These are phyloP conservation scores for Xylaria flabelliformis DNA, from an alignment of 495 filamentous ascomycete species.

Conservation along the genomic window DNA sequence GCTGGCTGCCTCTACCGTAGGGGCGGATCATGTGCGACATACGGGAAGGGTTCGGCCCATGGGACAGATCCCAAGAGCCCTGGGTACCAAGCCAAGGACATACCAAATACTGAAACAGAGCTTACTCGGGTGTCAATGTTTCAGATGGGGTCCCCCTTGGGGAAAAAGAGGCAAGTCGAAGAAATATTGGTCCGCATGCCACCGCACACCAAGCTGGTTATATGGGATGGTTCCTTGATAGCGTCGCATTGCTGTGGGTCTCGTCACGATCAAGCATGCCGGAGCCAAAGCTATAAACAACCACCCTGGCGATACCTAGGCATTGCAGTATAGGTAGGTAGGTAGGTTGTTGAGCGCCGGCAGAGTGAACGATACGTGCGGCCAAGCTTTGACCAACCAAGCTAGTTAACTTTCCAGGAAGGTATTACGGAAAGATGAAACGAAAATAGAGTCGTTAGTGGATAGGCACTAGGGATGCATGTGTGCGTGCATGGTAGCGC, in stretches of 20 bases:
- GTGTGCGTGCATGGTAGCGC: conserved; percentile 10
- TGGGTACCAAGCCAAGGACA: conserved; percentile 15
- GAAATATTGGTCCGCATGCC: conserved; percentile 18
- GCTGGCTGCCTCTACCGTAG: conserved; percentile 17
- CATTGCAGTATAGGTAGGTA: background rate
- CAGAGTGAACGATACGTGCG: background rate
- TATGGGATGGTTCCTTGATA: conserved; percentile 8
- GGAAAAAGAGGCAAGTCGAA: conserved; percentile 24
- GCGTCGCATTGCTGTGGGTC: conserved; percentile 12
- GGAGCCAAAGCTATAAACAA: background rate
- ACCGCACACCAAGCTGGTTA: conserved; percentile 20
- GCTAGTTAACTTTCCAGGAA: background rate
- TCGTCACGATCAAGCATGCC: conserved; percentile 6
- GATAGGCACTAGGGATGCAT: conserved; percentile 4
- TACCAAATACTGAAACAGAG: conserved; percentile 24
- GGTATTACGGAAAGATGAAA: conserved; percentile 25
- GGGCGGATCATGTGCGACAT: conserved; percentile 20
- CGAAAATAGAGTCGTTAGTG: conserved; percentile 15
- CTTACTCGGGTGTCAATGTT: conserved; percentile 26
- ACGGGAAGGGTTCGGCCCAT: conserved; percentile 22
- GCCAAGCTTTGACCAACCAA: background rate
- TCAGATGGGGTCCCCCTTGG: conserved; percentile 14
- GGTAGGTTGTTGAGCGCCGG: background rate
- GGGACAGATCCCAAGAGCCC: conserved; percentile 12
- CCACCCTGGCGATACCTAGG: background rate